Percentiles rank a stretch among this genome's conserved stretches.
These are phyloP conservation scores for Beauveria asiatica DNA, from an alignment of 2,329 filamentous ascomycete species.

Conservation along the genomic window DNA sequence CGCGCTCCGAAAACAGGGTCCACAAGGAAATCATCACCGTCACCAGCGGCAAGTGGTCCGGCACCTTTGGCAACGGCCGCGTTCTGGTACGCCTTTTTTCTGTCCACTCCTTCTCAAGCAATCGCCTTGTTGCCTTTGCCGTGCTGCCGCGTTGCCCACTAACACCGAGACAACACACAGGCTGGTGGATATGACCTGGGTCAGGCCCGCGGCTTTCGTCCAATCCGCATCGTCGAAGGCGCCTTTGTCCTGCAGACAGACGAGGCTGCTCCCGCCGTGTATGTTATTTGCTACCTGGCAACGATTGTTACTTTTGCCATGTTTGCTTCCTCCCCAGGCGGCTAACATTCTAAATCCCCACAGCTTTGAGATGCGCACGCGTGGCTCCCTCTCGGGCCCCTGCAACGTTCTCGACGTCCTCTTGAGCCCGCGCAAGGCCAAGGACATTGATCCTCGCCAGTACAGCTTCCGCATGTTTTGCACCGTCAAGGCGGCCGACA, in stretches of 20 bases:
- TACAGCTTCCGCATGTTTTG: conserved; percentile 42
- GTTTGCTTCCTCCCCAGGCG: neutral
- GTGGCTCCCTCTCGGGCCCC: conserved; percentile 39
- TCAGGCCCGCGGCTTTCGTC: conserved; percentile 31
- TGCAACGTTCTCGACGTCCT: conserved; percentile 34
- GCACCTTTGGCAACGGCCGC: conserved; percentile 39
- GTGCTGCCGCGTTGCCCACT: neutral
- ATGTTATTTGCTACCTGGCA: conserved; percentile 14
- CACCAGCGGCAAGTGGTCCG: conserved; percentile 38
- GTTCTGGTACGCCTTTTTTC: conserved; percentile 30
- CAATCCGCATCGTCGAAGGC: conserved; percentile 37
- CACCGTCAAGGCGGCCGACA: conserved; percentile 41
- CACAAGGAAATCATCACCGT: conserved; percentile 43
- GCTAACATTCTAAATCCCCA: neutral
- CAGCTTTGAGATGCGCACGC: conserved; percentile 36
- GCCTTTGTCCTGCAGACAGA: conserved; percentile 40
- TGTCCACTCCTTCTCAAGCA: neutral
- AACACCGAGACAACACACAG: conserved; percentile 15
- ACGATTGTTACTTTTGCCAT: neutral
- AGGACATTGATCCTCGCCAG: conserved; percentile 32
- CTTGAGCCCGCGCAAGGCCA: conserved; percentile 28
- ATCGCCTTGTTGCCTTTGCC: too few species aligned
- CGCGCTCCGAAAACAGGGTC: conserved; percentile 34
- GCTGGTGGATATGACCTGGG: conserved; percentile 35
- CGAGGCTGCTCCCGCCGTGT: conserved; percentile 38